Percentiles rank a stretch among this genome's conserved stretches.
phyloP scores from a whole-genome alignment of 2,329 filamentous ascomycete species.

The Penicillium sp. region DNA sequence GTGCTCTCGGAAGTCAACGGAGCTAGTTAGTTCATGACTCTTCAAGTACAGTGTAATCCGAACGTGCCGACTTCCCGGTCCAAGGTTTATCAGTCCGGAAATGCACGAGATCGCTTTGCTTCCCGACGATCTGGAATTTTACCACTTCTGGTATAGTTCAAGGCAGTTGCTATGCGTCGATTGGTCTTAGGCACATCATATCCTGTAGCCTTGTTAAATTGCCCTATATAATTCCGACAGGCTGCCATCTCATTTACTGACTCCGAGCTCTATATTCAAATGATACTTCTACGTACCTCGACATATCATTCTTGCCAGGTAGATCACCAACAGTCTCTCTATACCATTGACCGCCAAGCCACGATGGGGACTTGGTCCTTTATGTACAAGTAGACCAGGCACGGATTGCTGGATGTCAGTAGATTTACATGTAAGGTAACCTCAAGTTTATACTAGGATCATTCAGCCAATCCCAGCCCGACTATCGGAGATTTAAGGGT shows the following conservation, averaged over 20 bases:
- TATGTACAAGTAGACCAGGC: background rate
- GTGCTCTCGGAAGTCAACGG: background rate
- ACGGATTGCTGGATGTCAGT: background rate
- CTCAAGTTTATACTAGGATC: background rate
- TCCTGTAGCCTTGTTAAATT: background rate
- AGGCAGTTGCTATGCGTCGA: background rate
- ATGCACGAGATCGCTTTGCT: slow-evolving; percentile 7
- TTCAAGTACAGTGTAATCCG: background rate
- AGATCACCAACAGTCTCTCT: background rate
- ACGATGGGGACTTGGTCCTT: background rate
- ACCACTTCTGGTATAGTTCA: slow-evolving; percentile 17
- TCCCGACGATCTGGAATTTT: slow-evolving; percentile 23
- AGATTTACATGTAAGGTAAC: background rate
- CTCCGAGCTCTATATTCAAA: no score
- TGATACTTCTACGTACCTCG: no score
- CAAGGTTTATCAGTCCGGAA: slow-evolving; percentile 2
- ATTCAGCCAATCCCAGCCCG: background rate
- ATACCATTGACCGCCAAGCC: background rate
- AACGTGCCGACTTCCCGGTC: slow-evolving; percentile 22
- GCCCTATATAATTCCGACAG: no score
- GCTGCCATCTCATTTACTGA: no score
- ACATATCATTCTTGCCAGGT: background rate
- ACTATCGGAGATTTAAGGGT: background rate
- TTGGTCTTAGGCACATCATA: background rate
- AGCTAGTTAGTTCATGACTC: background rate